Evolutionary conservation across 768 basidiomycete species (phyloP).

Genomic region (Leccinum pellstonianum): DNA sequence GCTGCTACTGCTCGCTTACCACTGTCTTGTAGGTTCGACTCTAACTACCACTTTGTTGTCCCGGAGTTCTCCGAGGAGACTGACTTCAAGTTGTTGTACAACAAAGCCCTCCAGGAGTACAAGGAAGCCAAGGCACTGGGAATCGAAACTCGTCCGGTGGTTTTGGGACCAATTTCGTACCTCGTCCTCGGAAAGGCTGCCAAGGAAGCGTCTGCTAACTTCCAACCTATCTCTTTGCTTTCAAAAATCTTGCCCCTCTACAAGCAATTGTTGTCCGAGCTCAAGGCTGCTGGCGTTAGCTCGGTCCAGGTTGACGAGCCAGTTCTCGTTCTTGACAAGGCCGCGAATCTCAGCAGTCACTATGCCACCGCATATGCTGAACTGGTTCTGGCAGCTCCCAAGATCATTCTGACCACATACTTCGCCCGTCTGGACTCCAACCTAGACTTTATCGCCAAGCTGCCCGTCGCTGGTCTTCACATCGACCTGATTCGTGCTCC

Average conservation of each 20-base stretch:
- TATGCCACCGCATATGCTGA: constrained; percentile 79
- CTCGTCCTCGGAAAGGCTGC: constrained; percentile 89
- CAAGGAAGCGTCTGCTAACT: constrained; percentile 78
- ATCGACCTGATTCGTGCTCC: constrained; percentile 96
- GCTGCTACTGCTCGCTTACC: not conserved
- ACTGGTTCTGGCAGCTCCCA: constrained; percentile 79
- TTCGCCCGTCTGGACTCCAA: constrained; percentile 96
- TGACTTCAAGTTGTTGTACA: constrained; percentile 93
- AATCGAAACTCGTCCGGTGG: constrained; percentile 88
- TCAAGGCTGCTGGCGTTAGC: constrained; percentile 91
- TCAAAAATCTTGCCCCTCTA: constrained; percentile 89
- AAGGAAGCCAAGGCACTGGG: constrained; percentile 92
- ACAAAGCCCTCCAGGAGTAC: constrained; percentile 94
- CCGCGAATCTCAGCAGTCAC: constrained; percentile 71
- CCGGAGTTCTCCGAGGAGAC: constrained; percentile 90
- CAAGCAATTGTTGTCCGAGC: constrained; percentile 81
- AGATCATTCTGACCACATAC: constrained; percentile 94
- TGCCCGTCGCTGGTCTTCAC: constrained; percentile 92
- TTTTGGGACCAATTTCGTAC: constrained; percentile 95
- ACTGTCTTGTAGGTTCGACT: constrained; percentile 74
- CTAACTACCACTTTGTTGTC: constrained; percentile 98
- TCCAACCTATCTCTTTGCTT: constrained; percentile 90
- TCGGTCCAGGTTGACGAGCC: constrained; percentile 98
- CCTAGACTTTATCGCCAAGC: constrained; percentile 82
- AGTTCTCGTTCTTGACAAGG: constrained; percentile 88